Conservation (phyloP, 163 green algal genomes). For the Scenedesmus sp. region DNA sequence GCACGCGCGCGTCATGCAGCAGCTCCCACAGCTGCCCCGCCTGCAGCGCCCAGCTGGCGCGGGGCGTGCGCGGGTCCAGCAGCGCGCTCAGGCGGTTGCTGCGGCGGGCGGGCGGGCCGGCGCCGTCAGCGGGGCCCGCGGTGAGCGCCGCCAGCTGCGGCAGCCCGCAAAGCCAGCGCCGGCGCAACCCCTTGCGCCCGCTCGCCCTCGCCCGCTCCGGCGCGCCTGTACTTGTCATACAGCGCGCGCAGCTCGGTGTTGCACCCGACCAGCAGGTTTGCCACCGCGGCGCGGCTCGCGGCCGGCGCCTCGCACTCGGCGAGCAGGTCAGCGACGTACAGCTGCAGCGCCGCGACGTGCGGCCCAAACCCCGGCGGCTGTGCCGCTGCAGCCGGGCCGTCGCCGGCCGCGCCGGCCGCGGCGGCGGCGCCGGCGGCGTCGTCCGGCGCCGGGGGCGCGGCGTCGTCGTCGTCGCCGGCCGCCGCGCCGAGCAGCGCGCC, state of each 20-base stretch:
- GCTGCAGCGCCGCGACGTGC: constrained; percentile 9
- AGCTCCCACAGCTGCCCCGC: constrained; percentile 58
- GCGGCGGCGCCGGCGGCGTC: neutral
- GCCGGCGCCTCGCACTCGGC: constrained; percentile 48
- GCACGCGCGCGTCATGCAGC: constrained; percentile 43
- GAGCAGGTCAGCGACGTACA: constrained; percentile 71
- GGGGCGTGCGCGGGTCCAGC: neutral
- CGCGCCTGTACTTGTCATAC: constrained; percentile 78
- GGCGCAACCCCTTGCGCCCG: too few relatives aligned
- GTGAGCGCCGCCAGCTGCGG: too few relatives aligned
- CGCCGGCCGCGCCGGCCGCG: neutral
- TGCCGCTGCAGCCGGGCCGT: neutral
- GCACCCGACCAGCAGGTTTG: constrained; percentile 67
- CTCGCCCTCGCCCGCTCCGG: too few relatives aligned
- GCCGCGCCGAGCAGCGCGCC: constrained; percentile 49
- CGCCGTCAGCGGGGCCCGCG: too few relatives aligned
- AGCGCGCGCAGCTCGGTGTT: constrained; percentile 76
- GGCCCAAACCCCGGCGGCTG: constrained; percentile 42
- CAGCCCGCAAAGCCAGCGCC: neutral
- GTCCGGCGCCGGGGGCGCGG: neutral
- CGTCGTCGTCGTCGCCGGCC: neutral
- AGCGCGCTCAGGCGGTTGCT: constrained; percentile 22
- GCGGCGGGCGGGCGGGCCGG: too few relatives aligned
- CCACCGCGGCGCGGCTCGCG: constrained; percentile 37
- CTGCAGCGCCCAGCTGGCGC: constrained; percentile 21